A percentile compares a stretch with the other conserved stretches of the same genome.
Evolutionary conservation across 139 green algal species (phyloP).

Genomic region (Haematococcus lacustris): DNA sequence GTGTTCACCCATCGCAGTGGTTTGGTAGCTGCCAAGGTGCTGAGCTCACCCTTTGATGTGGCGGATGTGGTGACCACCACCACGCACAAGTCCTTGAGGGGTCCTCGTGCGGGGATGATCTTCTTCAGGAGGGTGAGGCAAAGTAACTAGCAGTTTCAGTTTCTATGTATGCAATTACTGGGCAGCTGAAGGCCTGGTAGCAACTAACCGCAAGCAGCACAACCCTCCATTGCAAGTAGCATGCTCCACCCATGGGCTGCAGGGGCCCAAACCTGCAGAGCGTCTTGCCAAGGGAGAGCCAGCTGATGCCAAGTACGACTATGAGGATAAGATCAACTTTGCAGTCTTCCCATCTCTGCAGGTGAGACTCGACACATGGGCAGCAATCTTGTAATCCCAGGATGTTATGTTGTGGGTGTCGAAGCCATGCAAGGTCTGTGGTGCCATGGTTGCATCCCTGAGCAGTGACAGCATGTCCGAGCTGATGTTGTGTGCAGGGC

Average conservation of each 20-base stretch:
- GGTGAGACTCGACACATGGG: slow-evolving; percentile 23
- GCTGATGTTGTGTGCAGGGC: slow-evolving; percentile 56
- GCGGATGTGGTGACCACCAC: slow-evolving; percentile 97
- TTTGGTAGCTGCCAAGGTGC: slow-evolving; percentile 73
- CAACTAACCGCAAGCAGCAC: too few relatives aligned
- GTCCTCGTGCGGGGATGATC: slow-evolving; percentile 90
- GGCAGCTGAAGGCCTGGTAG: too few relatives aligned
- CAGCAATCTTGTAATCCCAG: too few relatives aligned
- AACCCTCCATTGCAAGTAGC: too few relatives aligned
- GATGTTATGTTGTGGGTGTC: too few relatives aligned
- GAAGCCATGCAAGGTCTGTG: too few relatives aligned
- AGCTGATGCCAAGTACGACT: slow-evolving; percentile 60
- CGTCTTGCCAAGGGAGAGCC: slow-evolving; percentile 56
- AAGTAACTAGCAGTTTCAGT: too few relatives aligned
- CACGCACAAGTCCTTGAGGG: slow-evolving; percentile 95
- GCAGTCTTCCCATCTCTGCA: slow-evolving; percentile 81
- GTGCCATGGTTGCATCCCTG: too few relatives aligned
- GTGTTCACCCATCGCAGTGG: too few relatives aligned
- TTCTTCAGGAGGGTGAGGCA: slow-evolving; percentile 85
- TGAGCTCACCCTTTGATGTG: slow-evolving; percentile 83
- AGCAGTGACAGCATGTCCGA: background rate
- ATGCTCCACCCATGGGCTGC: too few relatives aligned
- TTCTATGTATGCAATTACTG: too few relatives aligned
- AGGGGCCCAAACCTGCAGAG: slow-evolving; percentile 61
- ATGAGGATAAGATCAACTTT: slow-evolving; percentile 96